Base-by-base conservation (phyloP, 164 flowering plant species). In the Magnolia officinalis region DNA sequence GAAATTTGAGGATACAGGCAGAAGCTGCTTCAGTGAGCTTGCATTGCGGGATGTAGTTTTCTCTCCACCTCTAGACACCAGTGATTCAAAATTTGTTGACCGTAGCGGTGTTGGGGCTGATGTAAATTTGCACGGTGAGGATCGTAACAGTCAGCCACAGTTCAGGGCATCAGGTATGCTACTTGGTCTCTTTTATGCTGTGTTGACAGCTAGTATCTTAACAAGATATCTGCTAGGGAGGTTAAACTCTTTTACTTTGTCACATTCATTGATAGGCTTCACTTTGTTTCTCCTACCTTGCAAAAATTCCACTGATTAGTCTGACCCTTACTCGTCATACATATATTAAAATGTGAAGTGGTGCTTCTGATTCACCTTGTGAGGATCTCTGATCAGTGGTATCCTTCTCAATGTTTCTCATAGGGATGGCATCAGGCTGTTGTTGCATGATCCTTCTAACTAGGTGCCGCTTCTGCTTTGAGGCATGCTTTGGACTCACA, bases 1-100 rank as follows among this genome's bases (percentile, higher is more conserved):
- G 26, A 87, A 81, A 76, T 89, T 83, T 81, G 92, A 88, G 81
- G 88, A 85, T 13, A 84, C 87, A 0, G 91, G 95, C 59, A 84
- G 24, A 59, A 90, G 90, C 80, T 88, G 93, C 80, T 91, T 91
- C 79, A 75, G 76, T 61, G 90, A 89, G 21, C 87, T 88, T 78
- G 78, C 85, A 67, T 84, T 90, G 21, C 87, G 84, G 71, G 90
- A 88, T 66, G 75, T 81, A 65, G 52, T 91, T 58, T 86, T 84
- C 71, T 82, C 89, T 77, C 74, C 83, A 51, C 84, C 85, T 71
- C 71, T 85, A 37, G 69, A 37, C 74, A 72, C 71, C 77, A 81
- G 65, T 79, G 90, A 81, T 37, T 68, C 85, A 59, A 84, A 84
- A 80, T 76, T 81, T 61, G 69, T 71, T 51, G 87, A 86, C 58